Evolutionary conservation across 257 asterid genomes (phyloP).

Genomic region (Forsythia viridissima): DNA sequence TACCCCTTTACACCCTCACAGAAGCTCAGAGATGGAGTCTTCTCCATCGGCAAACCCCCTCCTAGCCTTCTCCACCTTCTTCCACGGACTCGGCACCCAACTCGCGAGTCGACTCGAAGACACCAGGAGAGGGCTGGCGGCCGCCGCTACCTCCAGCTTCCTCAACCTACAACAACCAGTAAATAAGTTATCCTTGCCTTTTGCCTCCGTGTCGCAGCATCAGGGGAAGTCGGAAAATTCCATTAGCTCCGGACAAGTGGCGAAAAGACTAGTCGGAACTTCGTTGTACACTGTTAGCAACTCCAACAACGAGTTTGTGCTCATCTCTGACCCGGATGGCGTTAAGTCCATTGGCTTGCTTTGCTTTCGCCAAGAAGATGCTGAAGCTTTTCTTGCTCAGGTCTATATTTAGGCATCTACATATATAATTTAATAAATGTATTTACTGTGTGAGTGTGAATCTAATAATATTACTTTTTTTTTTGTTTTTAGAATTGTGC

Average conservation of each 20-base stretch:
- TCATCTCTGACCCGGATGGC: slow-evolving; percentile 74
- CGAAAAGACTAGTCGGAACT: slow-evolving; percentile 80
- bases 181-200: slow-evolving; percentile 39
- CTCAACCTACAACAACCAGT: slow-evolving; percentile 16
- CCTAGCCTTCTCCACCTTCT: slow-evolving; percentile 59
- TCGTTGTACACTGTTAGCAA: slow-evolving; percentile 90
- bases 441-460: background rate
- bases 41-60: slow-evolving; percentile 56
- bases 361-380: slow-evolving; percentile 91
- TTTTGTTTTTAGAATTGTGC: background rate
- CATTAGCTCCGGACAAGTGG: slow-evolving; percentile 61
- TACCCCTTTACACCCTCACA: background rate
- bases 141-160: slow-evolving; percentile 36
- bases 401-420: slow-evolving; percentile 28
- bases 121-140: slow-evolving; percentile 49
- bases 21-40: slow-evolving; percentile 47
- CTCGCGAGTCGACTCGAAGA: slow-evolving; percentile 62
- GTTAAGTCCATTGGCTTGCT: slow-evolving; percentile 88
- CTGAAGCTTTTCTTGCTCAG: slow-evolving; percentile 95
- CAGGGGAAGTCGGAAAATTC: slow-evolving; percentile 36
- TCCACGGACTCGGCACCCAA: slow-evolving; percentile 66
- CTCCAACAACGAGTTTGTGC: slow-evolving; percentile 83
- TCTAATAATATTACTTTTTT: background rate
- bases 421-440: background rate
- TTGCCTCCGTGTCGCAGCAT: slow-evolving; percentile 80